A percentile compares a stretch with the other conserved stretches of the same genome.
Conservation (phyloP, 1,284 basidiomycete species). For the Hortiboletus rubellus region DNA sequence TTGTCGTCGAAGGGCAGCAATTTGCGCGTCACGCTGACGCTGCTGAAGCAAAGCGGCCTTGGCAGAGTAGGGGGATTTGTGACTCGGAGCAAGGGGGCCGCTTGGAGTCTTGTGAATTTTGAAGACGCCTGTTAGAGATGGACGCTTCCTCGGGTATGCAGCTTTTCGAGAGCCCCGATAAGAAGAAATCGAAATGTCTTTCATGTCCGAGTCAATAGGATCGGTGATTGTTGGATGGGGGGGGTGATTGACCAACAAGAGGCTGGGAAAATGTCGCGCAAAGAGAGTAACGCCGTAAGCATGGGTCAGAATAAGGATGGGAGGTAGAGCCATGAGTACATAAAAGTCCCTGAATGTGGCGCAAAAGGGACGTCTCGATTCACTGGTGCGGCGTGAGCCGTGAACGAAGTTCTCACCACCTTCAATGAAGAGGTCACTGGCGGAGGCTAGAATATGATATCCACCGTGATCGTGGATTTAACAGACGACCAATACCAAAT, state of each 20-base stretch:
- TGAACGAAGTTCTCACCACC: background rate
- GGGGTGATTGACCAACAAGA: conserved; percentile 43
- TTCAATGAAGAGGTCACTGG: conserved; percentile 10
- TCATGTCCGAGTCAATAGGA: conserved; percentile 54
- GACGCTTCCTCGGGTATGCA: conserved; percentile 78
- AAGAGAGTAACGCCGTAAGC: conserved; percentile 18
- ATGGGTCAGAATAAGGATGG: conserved; percentile 11
- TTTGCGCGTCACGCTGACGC: conserved; percentile 66
- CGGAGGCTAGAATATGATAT: conserved; percentile 17
- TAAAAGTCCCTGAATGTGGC: conserved; percentile 13
- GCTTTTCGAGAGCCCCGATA: conserved; percentile 59
- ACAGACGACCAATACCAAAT: background rate
- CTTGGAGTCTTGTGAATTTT: conserved; percentile 62
- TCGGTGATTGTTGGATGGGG: conserved; percentile 38
- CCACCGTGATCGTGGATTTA: conserved; percentile 5
- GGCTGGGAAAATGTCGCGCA: conserved; percentile 36
- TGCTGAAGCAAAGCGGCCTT: conserved; percentile 60
- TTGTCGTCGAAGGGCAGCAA: conserved; percentile 64
- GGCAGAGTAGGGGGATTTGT: conserved; percentile 63
- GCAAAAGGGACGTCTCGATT: background rate
- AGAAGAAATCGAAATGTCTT: conserved; percentile 63
- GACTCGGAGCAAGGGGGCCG: conserved; percentile 44
- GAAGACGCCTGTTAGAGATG: conserved; percentile 72
- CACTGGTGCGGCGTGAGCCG: background rate
- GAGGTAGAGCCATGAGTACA: conserved; percentile 11